Evolutionary conservation across 2,329 filamentous ascomycete species (phyloP).

Genomic region (Arthroderma sp.): DNA sequence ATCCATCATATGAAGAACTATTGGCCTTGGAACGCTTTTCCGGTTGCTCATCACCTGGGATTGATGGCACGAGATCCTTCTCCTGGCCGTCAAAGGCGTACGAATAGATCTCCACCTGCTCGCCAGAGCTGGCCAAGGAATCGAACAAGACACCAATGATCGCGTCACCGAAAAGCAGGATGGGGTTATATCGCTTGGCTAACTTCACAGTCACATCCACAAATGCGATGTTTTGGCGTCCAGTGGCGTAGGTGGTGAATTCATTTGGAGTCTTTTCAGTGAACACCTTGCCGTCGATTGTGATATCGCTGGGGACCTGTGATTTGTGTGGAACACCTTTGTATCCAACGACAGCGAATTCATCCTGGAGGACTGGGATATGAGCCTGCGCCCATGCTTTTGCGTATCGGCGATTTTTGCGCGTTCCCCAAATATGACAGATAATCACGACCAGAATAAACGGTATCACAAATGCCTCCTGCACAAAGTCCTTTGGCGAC

Average conservation of each 20-base stretch:
- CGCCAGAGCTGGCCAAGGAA: constrained; percentile 52
- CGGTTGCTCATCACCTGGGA: constrained; percentile 45
- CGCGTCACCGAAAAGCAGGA: constrained; percentile 52
- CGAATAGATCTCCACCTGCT: constrained; percentile 61
- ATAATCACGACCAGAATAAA: constrained; percentile 61
- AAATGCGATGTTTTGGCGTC: constrained; percentile 85
- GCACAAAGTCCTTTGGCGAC: constrained; percentile 67
- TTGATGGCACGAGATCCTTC: constrained; percentile 56
- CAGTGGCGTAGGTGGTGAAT: constrained; percentile 76
- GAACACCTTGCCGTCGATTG: constrained; percentile 38
- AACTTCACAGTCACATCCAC: constrained; percentile 72
- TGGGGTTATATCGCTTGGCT: constrained; percentile 76
- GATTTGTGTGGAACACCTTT: constrained; percentile 39
- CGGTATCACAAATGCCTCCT: constrained; percentile 69
- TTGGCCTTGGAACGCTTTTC: constrained; percentile 45
- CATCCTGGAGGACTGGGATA: constrained; percentile 55
- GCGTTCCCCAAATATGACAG: constrained; percentile 69
- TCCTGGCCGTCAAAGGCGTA: constrained; percentile 93
- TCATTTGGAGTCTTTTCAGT: constrained; percentile 82
- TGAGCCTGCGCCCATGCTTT: constrained; percentile 68
- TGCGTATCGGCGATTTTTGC: constrained; percentile 66
- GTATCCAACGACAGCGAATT: constrained; percentile 84
- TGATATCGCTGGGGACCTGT: constrained; percentile 14
- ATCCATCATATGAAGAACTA: constrained; percentile 64
- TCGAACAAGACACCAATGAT: constrained; percentile 68